These are phyloP conservation scores for barley (Hordeum vulgare) DNA, from an alignment of 176 grass and related monocot species.

Conservation along the genomic window MorexV3_pseudomolecules_assembly NC_058519.1:620870825-620871324, in stretches of 20 bases:
- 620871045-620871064: neutral
- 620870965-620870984: neutral
- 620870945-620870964: neutral
- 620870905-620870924: conserved; percentile 29
- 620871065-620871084: neutral
- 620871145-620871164: neutral
- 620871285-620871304: no score
- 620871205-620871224: no score
- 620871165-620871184: neutral
- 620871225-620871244: no score
- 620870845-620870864: conserved; percentile 51
- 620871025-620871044: neutral
- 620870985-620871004: neutral
- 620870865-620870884: conserved; percentile 39
- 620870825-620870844: conserved; percentile 57
- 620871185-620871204: neutral
- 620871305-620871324: no score
- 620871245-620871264: no score
- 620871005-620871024: neutral
- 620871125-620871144: neutral
- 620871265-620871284: no score
- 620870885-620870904: conserved; percentile 49
- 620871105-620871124: neutral
- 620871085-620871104: neutral
- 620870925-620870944: neutral